Percentiles rank a stretch among this genome's conserved stretches.
Conservation (phyloP, 139 green algal species). For the Nannochloris sp. region DNA sequence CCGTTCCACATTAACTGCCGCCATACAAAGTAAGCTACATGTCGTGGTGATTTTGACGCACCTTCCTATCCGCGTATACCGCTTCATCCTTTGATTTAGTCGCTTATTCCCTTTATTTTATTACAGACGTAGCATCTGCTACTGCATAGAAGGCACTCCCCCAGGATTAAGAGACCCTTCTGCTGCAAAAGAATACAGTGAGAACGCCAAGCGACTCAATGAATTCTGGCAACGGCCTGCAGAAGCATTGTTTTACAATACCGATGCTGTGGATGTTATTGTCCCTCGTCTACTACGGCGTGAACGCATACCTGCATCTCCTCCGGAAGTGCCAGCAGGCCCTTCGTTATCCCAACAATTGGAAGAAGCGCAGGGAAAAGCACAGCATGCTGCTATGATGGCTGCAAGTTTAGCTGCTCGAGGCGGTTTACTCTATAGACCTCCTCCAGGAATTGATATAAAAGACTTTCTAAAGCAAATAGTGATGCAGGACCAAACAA, state of each 20-base stretch:
- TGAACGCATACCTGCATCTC: too few species aligned
- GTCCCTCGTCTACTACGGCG: background rate
- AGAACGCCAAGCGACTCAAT: background rate
- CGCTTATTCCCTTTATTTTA: too few species aligned
- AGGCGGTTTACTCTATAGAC: background rate
- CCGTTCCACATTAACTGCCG: constrained; percentile 1
- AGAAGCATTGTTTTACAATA: background rate
- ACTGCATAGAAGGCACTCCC: constrained; percentile 1
- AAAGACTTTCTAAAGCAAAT: background rate
- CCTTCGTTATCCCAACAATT: background rate
- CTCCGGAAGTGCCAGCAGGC: too few species aligned
- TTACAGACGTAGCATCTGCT: constrained; percentile 5
- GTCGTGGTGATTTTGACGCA: background rate
- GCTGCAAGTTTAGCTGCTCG: background rate
- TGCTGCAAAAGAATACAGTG: background rate
- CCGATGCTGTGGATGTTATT: background rate
- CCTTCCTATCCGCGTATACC: background rate
- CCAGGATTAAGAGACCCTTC: background rate
- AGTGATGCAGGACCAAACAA: constrained; percentile 14
- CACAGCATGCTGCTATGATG: background rate
- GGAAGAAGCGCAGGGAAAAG: background rate
- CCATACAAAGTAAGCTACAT: constrained; percentile 7
- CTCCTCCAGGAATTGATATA: background rate
- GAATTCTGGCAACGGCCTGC: background rate
- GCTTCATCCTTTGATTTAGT: background rate